Conservation (phyloP, 176 grass and related monocot genomes). For the Eragrostis curvula region DNA sequence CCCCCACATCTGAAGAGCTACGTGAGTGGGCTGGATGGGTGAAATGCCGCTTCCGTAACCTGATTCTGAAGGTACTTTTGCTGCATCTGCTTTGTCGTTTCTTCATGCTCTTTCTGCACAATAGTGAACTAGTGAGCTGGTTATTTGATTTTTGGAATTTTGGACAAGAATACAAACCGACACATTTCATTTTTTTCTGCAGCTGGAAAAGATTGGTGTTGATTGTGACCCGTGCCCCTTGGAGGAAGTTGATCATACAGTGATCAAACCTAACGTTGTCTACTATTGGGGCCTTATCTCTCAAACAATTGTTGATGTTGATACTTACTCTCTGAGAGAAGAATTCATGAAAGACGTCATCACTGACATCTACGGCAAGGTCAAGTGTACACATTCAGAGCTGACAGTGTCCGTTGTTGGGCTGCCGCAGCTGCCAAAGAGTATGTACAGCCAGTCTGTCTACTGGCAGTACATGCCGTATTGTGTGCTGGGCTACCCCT, state of each 20-base stretch:
- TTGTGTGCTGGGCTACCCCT: slow-evolving; percentile 25
- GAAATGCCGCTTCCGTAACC: slow-evolving; percentile 65
- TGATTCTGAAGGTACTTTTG: slow-evolving; percentile 62
- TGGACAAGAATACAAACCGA: neutral
- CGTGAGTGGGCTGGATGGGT: slow-evolving; percentile 78
- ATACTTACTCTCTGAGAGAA: slow-evolving; percentile 36
- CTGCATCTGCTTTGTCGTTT: slow-evolving; percentile 11
- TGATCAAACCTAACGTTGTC: slow-evolving; percentile 46
- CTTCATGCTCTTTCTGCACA: neutral
- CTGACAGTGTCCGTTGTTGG: slow-evolving; percentile 48
- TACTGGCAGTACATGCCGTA: slow-evolving; percentile 10
- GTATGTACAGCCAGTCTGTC: slow-evolving; percentile 28
- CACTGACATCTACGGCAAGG: slow-evolving; percentile 53
- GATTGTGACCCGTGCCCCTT: slow-evolving; percentile 59
- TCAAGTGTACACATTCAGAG: slow-evolving; percentile 42
- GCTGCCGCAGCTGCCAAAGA: slow-evolving; percentile 58
- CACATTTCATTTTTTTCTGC: slow-evolving; percentile 16
- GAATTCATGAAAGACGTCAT: slow-evolving; percentile 63
- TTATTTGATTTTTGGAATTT: neutral
- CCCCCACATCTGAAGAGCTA: slow-evolving; percentile 48
- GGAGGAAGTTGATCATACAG: slow-evolving; percentile 59
- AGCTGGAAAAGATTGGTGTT: slow-evolving; percentile 55
- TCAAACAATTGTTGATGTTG: slow-evolving; percentile 13
- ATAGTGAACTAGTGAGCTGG: neutral
- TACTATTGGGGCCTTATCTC: slow-evolving; percentile 65